Conservation (phyloP, 441 rosid species). For the Erodium trifolium region DNA sequence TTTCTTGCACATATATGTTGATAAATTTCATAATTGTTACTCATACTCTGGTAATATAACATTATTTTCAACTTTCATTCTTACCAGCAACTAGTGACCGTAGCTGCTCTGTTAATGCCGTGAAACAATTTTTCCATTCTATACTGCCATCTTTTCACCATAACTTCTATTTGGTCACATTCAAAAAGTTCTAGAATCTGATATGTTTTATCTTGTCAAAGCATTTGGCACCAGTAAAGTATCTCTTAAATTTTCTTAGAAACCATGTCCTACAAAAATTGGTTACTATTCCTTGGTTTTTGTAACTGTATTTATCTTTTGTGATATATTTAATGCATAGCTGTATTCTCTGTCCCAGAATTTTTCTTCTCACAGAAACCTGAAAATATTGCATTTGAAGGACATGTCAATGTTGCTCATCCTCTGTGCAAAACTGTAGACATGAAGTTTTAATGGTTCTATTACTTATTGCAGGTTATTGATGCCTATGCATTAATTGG, state of each 20-base stretch:
- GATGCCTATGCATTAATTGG: slow-evolving; percentile 98
- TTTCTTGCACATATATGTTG: not conserved
- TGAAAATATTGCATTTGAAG: slow-evolving; percentile 11
- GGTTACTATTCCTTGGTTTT: not conserved
- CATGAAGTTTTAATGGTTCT: slow-evolving; percentile 14
- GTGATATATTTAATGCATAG: not conserved
- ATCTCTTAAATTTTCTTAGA: not conserved
- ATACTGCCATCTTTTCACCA: slow-evolving; percentile 5
- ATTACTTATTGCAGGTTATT: slow-evolving; percentile 53
- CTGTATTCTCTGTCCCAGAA: not conserved
- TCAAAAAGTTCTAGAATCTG: not conserved
- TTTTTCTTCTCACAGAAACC: not conserved
- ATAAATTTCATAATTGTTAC: not conserved
- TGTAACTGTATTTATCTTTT: not conserved
- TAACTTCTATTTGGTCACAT: not conserved
- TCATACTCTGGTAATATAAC: not conserved
- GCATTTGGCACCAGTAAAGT: slow-evolving; percentile 4
- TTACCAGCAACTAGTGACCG: not conserved
- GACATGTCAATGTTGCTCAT: slow-evolving; percentile 6
- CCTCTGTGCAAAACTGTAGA: slow-evolving; percentile 11
- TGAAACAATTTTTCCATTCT: not conserved
- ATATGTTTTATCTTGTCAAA: not conserved
- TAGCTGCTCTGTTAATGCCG: not conserved
- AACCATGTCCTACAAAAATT: not conserved
- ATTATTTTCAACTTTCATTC: not conserved